Conservation (phyloP, 495 filamentous ascomycete species). For the Beverwykella pulmonaria region DNA sequence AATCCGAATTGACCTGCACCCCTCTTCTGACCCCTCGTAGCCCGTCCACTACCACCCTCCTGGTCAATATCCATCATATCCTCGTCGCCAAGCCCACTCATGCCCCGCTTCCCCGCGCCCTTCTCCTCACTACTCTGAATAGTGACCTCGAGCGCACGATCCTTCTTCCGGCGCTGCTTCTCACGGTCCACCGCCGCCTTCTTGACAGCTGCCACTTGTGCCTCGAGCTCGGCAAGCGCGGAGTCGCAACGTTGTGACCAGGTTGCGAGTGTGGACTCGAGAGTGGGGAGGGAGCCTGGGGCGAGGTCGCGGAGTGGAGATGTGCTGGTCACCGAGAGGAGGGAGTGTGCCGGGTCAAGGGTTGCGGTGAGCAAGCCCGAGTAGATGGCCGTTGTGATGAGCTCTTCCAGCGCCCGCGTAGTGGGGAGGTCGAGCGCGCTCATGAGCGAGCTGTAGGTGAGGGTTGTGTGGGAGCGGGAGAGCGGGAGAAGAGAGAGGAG, state of each 20-base stretch:
- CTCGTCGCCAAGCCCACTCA: constrained; percentile 48
- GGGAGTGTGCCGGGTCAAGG: constrained; percentile 72
- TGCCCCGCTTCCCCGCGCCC: constrained; percentile 46
- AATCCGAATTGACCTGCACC: constrained; percentile 29
- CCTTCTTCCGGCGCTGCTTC: constrained; percentile 46
- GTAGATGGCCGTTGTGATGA: constrained; percentile 89
- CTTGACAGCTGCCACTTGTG: constrained; percentile 63
- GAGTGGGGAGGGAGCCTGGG: constrained; percentile 64
- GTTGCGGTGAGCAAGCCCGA: constrained; percentile 76
- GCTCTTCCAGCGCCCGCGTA: constrained; percentile 77
- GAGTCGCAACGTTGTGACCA: constrained; percentile 76
- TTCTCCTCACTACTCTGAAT: constrained; percentile 38
- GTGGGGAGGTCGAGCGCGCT: constrained; percentile 65
- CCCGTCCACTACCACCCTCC: constrained; percentile 46
- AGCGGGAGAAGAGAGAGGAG: constrained; percentile 86
- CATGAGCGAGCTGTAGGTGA: constrained; percentile 74
- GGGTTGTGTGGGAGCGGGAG: constrained; percentile 57
- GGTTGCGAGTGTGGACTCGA: constrained; percentile 67
- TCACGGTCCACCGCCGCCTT: constrained; percentile 56
- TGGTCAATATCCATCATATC: constrained; percentile 64
- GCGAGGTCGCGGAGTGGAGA: constrained; percentile 83
- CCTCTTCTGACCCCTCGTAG: constrained; percentile 39
- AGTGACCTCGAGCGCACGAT: constrained; percentile 34
- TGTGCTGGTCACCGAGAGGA: constrained; percentile 75
- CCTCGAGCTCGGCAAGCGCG: constrained; percentile 76